A percentile compares a stretch with the other conserved stretches of the same genome.
These are phyloP conservation scores for Solanum dulcamara DNA, from an alignment of 257 asterid species.

Conservation along the genomic window DNA sequence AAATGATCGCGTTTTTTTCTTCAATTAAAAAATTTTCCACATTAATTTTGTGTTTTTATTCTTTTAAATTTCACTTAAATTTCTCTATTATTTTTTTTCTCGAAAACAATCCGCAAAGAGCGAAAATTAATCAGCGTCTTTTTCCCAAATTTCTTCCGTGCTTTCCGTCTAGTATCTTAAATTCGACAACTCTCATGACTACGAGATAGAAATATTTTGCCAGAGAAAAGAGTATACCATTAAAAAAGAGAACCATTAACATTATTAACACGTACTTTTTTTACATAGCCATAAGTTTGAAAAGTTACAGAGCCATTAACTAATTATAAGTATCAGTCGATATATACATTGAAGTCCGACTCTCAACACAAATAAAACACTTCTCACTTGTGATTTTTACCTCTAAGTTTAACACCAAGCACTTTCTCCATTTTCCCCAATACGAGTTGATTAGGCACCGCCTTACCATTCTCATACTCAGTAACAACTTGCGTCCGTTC, in stretches of 20 bases:
- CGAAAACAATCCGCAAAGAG: no score
- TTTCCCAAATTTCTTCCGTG: no score
- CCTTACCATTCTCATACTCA: conserved; percentile 38
- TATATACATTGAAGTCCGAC: no score
- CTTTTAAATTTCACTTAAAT: no score
- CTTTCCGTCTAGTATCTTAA: no score
- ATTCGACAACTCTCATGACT: neutral
- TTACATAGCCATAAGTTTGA: neutral
- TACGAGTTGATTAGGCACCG: conserved; percentile 28
- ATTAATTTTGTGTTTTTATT: no score
- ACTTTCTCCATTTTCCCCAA: conserved; percentile 34
- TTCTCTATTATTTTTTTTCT: no score
- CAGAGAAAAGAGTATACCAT: neutral
- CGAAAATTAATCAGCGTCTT: no score
- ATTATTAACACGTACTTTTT: neutral
- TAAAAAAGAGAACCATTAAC: neutral
- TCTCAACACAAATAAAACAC: neutral
- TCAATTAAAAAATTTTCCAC: no score
- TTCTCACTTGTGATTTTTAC: neutral
- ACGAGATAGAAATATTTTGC: neutral
- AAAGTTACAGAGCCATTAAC: neutral
- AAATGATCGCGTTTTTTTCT: no score
- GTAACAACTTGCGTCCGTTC: conserved; percentile 28
- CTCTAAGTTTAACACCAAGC: conserved; percentile 29
- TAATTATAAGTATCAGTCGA: no score